Percentiles rank a stretch among this genome's conserved stretches.
These are phyloP conservation scores for Vitis amurensis DNA, from an alignment of 164 flowering plant genomes.

Conservation along the genomic window DNA sequence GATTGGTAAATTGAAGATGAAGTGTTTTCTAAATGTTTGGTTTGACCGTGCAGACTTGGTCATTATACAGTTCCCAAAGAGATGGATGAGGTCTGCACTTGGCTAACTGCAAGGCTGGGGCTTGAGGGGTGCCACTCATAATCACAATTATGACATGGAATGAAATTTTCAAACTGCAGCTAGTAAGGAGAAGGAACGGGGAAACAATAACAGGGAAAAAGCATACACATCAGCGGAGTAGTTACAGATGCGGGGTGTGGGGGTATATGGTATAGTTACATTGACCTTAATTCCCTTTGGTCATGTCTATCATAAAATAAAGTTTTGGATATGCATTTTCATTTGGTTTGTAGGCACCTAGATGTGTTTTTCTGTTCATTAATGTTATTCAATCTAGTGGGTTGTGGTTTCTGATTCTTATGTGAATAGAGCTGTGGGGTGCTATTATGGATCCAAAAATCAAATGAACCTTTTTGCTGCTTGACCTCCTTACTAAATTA, in stretches of 20 bases:
- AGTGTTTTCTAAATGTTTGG: background rate
- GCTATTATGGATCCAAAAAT: background rate
- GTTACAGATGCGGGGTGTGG: conserved; percentile 18
- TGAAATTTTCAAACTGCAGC: conserved; percentile 7
- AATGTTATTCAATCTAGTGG: conserved; percentile 4
- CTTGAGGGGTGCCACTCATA: conserved; percentile 54
- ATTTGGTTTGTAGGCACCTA: conserved; percentile 9
- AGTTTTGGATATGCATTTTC: conserved; percentile 11
- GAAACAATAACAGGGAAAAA: conserved; percentile 7
- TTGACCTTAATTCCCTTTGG: conserved; percentile 9
- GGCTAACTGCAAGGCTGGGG: conserved; percentile 70
- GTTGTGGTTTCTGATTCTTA: background rate
- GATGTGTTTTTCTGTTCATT: background rate
- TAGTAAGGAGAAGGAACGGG: conserved; percentile 7
- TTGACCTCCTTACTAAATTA: background rate
- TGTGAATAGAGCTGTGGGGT: background rate
- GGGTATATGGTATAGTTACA: conserved; percentile 39
- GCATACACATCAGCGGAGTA: conserved; percentile 21
- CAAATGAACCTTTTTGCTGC: background rate
- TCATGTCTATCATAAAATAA: conserved; percentile 8
- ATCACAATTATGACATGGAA: background rate
- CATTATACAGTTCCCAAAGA: conserved; percentile 91
- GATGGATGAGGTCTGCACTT: conserved; percentile 86
- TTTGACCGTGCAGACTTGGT: conserved; percentile 73
- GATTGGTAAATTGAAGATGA: background rate